Base-by-base conservation (phyloP, 2,329 filamentous ascomycete genomes). In the Botrytis squamosa region DNA sequence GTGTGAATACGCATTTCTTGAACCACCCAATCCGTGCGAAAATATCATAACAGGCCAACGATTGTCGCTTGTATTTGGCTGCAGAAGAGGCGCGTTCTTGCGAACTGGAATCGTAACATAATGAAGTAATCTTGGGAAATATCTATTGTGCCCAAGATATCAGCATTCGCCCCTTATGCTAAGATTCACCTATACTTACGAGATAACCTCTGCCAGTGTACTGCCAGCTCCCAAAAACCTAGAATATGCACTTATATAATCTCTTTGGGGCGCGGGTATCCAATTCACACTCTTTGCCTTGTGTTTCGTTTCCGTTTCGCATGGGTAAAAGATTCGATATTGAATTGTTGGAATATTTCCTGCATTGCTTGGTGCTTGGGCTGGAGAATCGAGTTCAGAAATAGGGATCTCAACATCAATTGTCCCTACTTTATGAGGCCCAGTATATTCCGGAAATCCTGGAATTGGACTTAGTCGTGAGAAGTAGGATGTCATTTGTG, bases 11-110 rank as follows among this genome's bases (percentile, higher is more conserved):
- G 93, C 90, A 79, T 96, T 96, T 77, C 93, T 88, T 74, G 89
- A 91, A 55, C 94, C 94, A 55, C 92, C 94, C 1, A 97, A 85
- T 0, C 94, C 94, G 80, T 97, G 94, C 1, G 93, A 96, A 83
- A 97, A 97, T 75, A 97, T 85, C 84, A 94, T 90, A 0, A 93
- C 92, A 0, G 94, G 93, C 91, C 93, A 96, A 83, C 89, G 85
- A 73, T 85, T 84, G 74, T 84, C 83, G 6, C 44, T 70, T 33
- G 71, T 69, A 4, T 33, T 73, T 74, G 89, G 79, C 74, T 84
- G 74, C 80, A 90, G 86, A 12, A 95, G 82, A 9, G 86, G 85
- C 18, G 92, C 92, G 80, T 94, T 93, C 77, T 92, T 90, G 77
- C 89, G 86, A 40, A 89, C 92, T 9, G 92, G 92, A 40, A 95